Conservation (phyloP, 192 early-diverging fungal species). For the Jimgerdemannia flammicorona region DNA sequence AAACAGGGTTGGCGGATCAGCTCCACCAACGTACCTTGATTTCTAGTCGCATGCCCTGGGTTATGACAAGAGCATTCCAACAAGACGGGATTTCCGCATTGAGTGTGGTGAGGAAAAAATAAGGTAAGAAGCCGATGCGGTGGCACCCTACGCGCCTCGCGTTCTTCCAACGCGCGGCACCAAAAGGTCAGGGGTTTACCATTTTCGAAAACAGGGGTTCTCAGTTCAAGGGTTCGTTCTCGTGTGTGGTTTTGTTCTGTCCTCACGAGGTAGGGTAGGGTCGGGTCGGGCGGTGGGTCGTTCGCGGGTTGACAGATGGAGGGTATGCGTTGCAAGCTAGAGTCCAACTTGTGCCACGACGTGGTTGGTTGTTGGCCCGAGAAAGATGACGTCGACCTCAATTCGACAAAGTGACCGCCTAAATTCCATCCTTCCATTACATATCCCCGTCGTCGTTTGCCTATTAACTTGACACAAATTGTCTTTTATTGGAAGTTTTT, state of each 20-base stretch:
- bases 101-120: neutral
- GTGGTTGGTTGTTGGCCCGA: neutral
- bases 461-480: no score
- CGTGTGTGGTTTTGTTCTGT: no score
- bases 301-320: neutral
- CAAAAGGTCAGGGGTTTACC: neutral
- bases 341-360: neutral
- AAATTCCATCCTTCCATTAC: no score
- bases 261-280: no score
- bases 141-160: neutral
- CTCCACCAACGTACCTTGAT: slow-evolving; percentile 36
- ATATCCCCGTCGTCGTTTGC: no score
- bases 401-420: neutral
- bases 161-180: neutral
- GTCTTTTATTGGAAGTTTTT: no score
- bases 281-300: no score
- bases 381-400: neutral
- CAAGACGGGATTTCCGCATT: neutral
- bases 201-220: neutral
- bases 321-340: neutral
- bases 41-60: slow-evolving; percentile 50
- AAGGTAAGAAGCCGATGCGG: neutral
- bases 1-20: neutral
- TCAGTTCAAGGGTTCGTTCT: neutral
- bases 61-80: slow-evolving; percentile 7